Evolutionary conservation across 1,139 yeast genomes (phyloP), one percentile per base, ranked within the genome.

Genomic region (Kodamaea suecica): DNA sequence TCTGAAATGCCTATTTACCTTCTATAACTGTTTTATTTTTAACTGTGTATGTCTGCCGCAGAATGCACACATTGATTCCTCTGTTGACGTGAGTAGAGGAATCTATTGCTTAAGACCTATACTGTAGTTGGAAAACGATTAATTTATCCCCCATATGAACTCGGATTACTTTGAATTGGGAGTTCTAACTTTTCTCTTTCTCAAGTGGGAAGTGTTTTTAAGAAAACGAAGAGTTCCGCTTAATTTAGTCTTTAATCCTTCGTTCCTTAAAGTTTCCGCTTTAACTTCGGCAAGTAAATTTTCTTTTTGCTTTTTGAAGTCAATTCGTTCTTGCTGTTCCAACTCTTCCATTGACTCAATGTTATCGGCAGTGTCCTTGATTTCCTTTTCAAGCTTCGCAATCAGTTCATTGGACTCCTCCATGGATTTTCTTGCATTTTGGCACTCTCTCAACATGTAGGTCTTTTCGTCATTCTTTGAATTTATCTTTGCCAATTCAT

Each of bases 1-100:
- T 70, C 80, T 26, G 82, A 80, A 41, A 85, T 87, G 78, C 95
- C 96, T 25, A 78, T 90, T 23, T 88, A 76, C 53, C 59, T 61
- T 34, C 53, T 80, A 43, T 73, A 55, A 41, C 7, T 9, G 17
- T 17, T 19, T 19, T 5, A 26, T 11, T 21, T 27, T 11, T 11
- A 17, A 17, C 10, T 17, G 16, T 3, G 15, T n/a, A 4, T 25
- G 9, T n/a, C n/a, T n/a, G n/a, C n/a, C n/a, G n/a, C n/a, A n/a
- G n/a, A n/a, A n/a, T n/a, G n/a, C n/a, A n/a, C n/a, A n/a, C n/a
- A n/a, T n/a, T n/a, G n/a, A n/a, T n/a, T n/a, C n/a, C n/a, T n/a
- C n/a, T n/a, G n/a, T n/a, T n/a, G n/a, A n/a, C n/a, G n/a, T n/a
- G n/a, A n/a, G n/a, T n/a, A n/a, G n/a, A n/a, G n/a, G n/a, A n/a